Base-by-base conservation (phyloP, 2,329 filamentous ascomycete genomes). In the Calonectria hawksworthii region DNA sequence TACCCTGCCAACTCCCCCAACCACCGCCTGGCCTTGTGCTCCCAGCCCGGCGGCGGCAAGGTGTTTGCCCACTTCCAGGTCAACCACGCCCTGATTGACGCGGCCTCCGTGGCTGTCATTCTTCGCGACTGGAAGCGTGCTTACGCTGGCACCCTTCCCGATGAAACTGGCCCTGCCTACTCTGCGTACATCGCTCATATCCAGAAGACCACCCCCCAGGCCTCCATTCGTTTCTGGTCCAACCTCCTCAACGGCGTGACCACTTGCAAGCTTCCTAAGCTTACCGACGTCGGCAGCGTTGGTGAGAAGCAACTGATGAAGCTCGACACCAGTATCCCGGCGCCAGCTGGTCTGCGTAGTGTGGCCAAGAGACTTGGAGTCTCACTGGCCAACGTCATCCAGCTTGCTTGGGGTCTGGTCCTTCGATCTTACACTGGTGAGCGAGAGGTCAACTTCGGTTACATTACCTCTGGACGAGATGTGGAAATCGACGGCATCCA, bases 61-160 rank as follows among this genome's bases (percentile, higher is more conserved):
- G 75, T 80, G 0, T 80, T 80, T 30, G 80, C 77, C 16, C 78
- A 71, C 21, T 50, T 80, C 2, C 78, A 80, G 11, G 79, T 80
- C 3, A 80, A 79, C 0, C 78, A 80, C 36, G 70, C 69, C 1
- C 77, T 80, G 2, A 80, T 80, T 73, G 78, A 80, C 51, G 78
- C 78, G 0, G 77, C 76, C 0, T 80, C 78, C 2, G 34, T 80
- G 3, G 79, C 78, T 1, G 67, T 80, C 11, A 70, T 80, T 38
- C 80, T 80, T 14, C 71, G 74, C 5, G 78, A 80, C 14, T 50
- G 80, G 10, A 71, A 77, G 0, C 11, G 75, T 7, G 76, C 77
- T 2, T 79, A 79, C 8, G 59, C 67, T 3, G 76, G 72, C 0
- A 26, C 26, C 0, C 56, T 76, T 8, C 32, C 38, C 16, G 32